Evolutionary conservation across 2,329 filamentous ascomycete species (phyloP), one percentile per base, ranked within the genome.

Genomic region (Helotiales sp.): DNA sequence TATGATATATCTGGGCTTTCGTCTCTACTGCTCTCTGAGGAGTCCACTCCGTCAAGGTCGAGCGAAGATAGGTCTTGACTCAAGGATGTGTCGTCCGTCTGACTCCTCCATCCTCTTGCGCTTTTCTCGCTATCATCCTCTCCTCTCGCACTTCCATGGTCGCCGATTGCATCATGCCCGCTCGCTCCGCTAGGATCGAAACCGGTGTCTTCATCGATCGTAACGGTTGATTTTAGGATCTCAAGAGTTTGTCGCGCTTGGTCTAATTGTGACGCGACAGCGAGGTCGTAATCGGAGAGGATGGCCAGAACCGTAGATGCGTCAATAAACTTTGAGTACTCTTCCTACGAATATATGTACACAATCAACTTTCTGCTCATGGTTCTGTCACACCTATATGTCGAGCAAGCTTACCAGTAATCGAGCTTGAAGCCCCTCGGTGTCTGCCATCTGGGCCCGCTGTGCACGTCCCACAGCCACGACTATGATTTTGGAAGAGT

Each of bases 141-240:
- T 15, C 46, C 53, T 12, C 29, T 55, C 5, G 24, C 48, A 27
- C 46, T 59, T 38, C 33, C 34, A 19, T 66, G 56, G 24, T 59
- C 59, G 10, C 59, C 54, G 5, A 51, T 47, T 69, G 55, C 67
- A 64, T 49, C 57, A 54, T 42, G 65, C 68, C 80, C 81, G 27
- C 85, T 82, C 25, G 87, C 83, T 2, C 89, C 91, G 30, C 89
- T 91, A 0, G 90, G 84, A 64, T 95, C 91, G 69, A 96, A 96
- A 0, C 86, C 86, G 9, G 84, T 86, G 15, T 85, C 82, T 68
- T 95, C 90, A 70, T 95, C 88, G 1, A 76, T 74, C 0, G 77
- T 71, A 0, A 89, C 91, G 57, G 81, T 77, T 29, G 83, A 76
- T 52, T 88, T 88, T 13, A 97, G 74, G 1, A 75, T 72, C n/a